These are phyloP conservation scores for Alternaria conjuncta DNA, from an alignment of 2,329 filamentous ascomycete species.

Conservation along the genomic window DNA sequence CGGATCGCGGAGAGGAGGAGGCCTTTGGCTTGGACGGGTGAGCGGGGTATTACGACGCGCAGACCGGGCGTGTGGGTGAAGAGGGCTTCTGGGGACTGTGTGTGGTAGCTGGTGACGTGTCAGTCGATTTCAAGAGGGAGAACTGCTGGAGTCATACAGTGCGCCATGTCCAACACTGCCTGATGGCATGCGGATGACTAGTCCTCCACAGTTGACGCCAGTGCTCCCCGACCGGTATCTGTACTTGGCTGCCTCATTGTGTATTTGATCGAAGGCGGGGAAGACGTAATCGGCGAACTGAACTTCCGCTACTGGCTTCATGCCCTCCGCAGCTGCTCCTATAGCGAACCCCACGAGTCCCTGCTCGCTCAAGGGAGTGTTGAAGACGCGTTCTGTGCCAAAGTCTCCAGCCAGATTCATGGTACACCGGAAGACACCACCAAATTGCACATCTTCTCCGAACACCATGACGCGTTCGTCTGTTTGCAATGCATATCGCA, in stretches of 20 bases:
- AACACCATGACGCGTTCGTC: constrained; percentile 91
- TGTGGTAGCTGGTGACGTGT: constrained; percentile 67
- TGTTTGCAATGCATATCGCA: constrained; percentile 79
- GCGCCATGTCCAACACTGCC: constrained; percentile 90
- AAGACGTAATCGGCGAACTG: constrained; percentile 96
- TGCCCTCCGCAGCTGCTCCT: constrained; percentile 85
- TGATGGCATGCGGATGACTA: constrained; percentile 89
- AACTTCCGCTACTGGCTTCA: constrained; percentile 92
- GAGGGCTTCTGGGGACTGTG: constrained; percentile 85
- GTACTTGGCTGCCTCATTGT: constrained; percentile 91
- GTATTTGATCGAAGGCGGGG: constrained; percentile 90
- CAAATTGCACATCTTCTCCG: constrained; percentile 96
- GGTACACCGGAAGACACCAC: constrained; percentile 93
- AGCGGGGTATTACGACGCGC: constrained; percentile 83
- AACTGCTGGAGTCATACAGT: constrained; percentile 52
- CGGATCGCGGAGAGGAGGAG: constrained; percentile 77
- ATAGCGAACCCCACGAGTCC: constrained; percentile 94
- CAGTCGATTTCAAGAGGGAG: not conserved
- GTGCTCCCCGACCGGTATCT: constrained; percentile 74
- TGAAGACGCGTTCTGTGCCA: constrained; percentile 89
- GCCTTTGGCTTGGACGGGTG: constrained; percentile 87
- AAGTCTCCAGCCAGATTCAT: constrained; percentile 90
- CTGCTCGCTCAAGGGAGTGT: constrained; percentile 92
- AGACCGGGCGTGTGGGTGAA: constrained; percentile 89
- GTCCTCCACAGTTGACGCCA: constrained; percentile 66